Evolutionary conservation across 257 asterid species (phyloP), one percentile per base, ranked within the genome.

Genomic region (Verbascum thapsus): DNA sequence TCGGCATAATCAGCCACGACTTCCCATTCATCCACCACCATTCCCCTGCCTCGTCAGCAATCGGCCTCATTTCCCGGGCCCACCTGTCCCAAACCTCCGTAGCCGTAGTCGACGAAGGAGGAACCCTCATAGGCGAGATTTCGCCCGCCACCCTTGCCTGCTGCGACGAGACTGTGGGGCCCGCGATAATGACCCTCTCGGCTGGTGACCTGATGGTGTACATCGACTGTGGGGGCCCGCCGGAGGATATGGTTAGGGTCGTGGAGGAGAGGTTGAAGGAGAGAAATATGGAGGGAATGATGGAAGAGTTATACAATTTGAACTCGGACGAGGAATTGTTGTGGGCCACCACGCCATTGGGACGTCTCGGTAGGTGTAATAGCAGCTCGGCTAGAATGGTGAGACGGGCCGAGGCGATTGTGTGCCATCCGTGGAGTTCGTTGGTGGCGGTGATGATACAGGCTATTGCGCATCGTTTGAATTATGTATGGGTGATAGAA

Each of bases 361-460:
- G 81, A 7, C 64, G 80, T 37, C 63, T 53, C 64, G 68, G 73
- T 43, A 66, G 70, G 73, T 80, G 83, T 0, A 75, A 76, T 20
- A 81, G 95, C 74, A 74, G 77, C 16, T 81, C 87, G 1, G 76
- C 78, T 0, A 67, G 95, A 59, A 87, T 83, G 85, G 88, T 44
- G 69, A 74, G 88, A 64, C 70, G 85, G 74, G 87, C 84, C 0
- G 96, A 85, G 83, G 94, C 95, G 1, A 82, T 89, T 7, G 96
- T 89, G 10, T 92, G 98, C 79, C 88, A 83, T 57, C 88, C 76
- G 0, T 37, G 82, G 48, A 88, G 98, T 61, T 85, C 96, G 53
- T 53, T 92, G 75, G 95, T 87, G 62, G 98, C 96, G 0, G 97
- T 89, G 74, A 85, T 86, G 96, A 74, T 88, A 19, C 96, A 88